Conservation (phyloP, 306 rosid genomes). For the Gastrolobium bilobum region DNA sequence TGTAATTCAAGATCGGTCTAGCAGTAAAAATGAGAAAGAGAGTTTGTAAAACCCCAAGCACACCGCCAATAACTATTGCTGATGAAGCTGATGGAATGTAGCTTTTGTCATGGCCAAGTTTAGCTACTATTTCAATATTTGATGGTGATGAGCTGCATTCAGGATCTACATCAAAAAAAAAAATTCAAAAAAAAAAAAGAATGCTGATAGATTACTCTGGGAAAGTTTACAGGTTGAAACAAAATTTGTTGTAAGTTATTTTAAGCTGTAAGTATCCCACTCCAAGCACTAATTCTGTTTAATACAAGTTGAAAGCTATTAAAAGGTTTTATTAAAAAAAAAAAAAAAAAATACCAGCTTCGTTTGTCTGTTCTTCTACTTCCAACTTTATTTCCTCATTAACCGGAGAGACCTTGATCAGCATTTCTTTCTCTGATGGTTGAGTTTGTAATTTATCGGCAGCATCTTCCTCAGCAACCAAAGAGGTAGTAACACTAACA, state of each 20-base stretch:
- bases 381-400: slow-evolving; percentile 33
- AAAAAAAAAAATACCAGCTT: slow-evolving; percentile 40
- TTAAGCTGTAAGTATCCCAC: slow-evolving; percentile 4
- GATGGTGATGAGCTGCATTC: slow-evolving; percentile 39
- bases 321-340: neutral
- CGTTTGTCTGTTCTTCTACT: slow-evolving; percentile 12
- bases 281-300: slow-evolving; percentile 29
- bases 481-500: slow-evolving; percentile 87
- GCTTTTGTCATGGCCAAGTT: slow-evolving; percentile 51
- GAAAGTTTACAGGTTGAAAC: neutral
- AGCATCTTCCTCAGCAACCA: slow-evolving; percentile 90
- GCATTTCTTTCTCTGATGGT: slow-evolving; percentile 41
- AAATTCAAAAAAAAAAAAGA: slow-evolving; percentile 7
- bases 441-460: slow-evolving; percentile 40
- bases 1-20: slow-evolving; percentile 74
- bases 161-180: slow-evolving; percentile 33
- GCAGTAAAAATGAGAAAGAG: slow-evolving; percentile 73
- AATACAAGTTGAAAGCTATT: slow-evolving; percentile 2
- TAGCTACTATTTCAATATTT: slow-evolving; percentile 37
- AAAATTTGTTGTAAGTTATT: slow-evolving; percentile 13
- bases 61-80: slow-evolving; percentile 75
- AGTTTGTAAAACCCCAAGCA: slow-evolving; percentile 79
- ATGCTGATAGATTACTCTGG: slow-evolving; percentile 12
- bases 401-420: slow-evolving; percentile 13
- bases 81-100: slow-evolving; percentile 91